A percentile compares a stretch with the other conserved stretches of the same genome.
Conservation (phyloP, 345 rosid species). For the Rhodamnia argentea region DNA sequence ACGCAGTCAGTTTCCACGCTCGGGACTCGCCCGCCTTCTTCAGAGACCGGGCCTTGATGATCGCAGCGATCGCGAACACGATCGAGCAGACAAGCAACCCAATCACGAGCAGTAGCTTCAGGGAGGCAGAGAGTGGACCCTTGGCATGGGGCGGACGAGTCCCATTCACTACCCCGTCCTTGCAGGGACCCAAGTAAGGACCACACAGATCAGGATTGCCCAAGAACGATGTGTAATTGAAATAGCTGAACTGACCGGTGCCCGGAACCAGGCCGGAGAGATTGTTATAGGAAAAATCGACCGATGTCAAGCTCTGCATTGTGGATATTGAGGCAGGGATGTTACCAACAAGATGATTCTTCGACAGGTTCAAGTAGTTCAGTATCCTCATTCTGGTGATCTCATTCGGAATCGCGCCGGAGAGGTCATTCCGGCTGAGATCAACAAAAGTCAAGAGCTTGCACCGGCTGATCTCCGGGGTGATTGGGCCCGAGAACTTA, state of each 20-base stretch:
- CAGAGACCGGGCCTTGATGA: conserved; percentile 35
- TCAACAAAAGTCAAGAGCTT: conserved; percentile 40
- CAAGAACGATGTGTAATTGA: conserved; percentile 41
- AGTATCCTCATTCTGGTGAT: conserved; percentile 40
- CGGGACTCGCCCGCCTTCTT: conserved; percentile 38
- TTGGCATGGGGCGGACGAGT: conserved; percentile 20
- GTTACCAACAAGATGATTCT: conserved; percentile 36
- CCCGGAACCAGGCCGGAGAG: conserved; percentile 41
- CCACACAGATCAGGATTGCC: conserved; percentile 44
- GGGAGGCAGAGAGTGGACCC: conserved; percentile 28
- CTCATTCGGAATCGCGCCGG: conserved; percentile 31
- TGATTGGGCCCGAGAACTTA: conserved; percentile 30
- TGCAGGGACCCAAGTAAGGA: conserved; percentile 43
- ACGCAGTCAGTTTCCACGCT: conserved; percentile 43
- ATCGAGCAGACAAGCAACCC: conserved; percentile 39
- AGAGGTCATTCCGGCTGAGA: conserved; percentile 36
- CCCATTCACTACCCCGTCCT: conserved; percentile 21
- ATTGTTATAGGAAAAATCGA: conserved; percentile 46
- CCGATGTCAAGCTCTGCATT: conserved; percentile 51
- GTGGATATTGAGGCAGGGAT: conserved; percentile 32
- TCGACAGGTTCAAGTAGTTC: conserved; percentile 38
- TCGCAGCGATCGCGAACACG: conserved; percentile 31
- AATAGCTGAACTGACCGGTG: conserved; percentile 45
- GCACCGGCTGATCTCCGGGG: conserved; percentile 39
- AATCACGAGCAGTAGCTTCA: conserved; percentile 40